These are phyloP conservation scores for Areca catechu DNA, from an alignment of 176 grass and related monocot genomes.

Conservation along the genomic window DNA sequence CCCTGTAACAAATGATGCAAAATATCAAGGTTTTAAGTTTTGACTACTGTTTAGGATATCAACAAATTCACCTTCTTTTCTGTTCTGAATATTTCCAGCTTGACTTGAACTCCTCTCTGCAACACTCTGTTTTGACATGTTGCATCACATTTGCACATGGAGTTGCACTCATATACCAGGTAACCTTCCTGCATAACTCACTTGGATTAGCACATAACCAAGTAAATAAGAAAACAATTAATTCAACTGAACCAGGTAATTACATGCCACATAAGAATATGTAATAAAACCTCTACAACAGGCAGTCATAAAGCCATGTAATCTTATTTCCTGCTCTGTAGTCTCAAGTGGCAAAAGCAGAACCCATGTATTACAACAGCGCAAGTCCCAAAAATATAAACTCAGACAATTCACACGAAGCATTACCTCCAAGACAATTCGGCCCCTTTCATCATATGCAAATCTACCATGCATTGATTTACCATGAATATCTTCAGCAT, in stretches of 20 bases:
- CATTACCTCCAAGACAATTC: constrained; percentile 71
- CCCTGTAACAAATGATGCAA: constrained; percentile 44
- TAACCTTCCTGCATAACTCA: constrained; percentile 58
- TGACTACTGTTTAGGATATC: background rate
- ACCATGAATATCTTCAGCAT: constrained; percentile 48
- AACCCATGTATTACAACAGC: too few species aligned
- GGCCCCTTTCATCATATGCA: constrained; percentile 63
- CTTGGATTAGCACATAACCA: too few species aligned
- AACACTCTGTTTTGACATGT: constrained; percentile 89
- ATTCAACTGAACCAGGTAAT: background rate
- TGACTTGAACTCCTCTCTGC: constrained; percentile 75
- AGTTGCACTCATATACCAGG: constrained; percentile 85
- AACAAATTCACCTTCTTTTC: constrained; percentile 57
- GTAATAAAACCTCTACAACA: background rate
- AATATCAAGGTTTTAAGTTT: constrained; percentile 18
- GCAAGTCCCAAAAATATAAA: too few species aligned
- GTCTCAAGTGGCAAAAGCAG: too few species aligned
- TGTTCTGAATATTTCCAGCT: constrained; percentile 87
- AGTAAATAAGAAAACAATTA: background rate
- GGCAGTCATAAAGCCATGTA: too few species aligned
- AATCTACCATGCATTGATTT: constrained; percentile 60
- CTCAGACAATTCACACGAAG: background rate
- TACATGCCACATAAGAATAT: background rate
- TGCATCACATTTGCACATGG: constrained; percentile 51
- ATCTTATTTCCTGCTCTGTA: too few species aligned